These are phyloP conservation scores for Pythium aphanidermatum DNA, from an alignment of 352 stramenopile genomes.

Conservation along the genomic window DNA sequence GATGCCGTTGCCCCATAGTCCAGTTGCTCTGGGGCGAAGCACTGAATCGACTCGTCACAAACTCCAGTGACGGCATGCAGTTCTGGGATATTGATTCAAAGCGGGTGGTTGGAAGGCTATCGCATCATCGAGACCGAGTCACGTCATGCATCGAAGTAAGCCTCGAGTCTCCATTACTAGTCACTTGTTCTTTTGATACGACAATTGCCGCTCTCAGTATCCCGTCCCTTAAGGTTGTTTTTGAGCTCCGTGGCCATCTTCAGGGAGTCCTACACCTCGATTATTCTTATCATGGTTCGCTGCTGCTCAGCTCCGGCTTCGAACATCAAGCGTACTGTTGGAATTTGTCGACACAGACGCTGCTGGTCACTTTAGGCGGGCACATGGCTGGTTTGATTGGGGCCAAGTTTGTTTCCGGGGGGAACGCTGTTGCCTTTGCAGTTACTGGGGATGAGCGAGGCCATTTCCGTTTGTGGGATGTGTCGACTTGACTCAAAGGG, in stretches of 20 bases:
- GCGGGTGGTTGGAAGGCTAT: constrained; percentile 22
- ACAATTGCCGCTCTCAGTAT: constrained; percentile 69
- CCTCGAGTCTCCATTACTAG: constrained; percentile 38
- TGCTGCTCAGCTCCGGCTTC: constrained; percentile 73
- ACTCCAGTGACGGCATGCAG: constrained; percentile 25
- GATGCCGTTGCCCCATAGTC: constrained; percentile 42
- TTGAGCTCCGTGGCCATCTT: constrained; percentile 53
- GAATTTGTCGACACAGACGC: constrained; percentile 38
- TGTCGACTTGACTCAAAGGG: constrained; percentile 44
- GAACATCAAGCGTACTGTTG: constrained; percentile 82
- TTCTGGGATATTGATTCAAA: constrained; percentile 64
- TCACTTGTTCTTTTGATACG: constrained; percentile 72
- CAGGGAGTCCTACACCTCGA: constrained; percentile 64
- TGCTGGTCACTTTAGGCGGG: constrained; percentile 51
- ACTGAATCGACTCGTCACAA: constrained; percentile 33
- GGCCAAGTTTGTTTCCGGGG: constrained; percentile 49
- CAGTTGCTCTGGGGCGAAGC: constrained; percentile 48
- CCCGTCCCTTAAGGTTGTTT: constrained; percentile 35
- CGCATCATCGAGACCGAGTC: constrained; percentile 39
- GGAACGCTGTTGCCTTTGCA: constrained; percentile 14
- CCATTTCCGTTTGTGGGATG: constrained; percentile 77
- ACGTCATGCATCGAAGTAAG: constrained; percentile 53
- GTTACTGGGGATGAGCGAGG: constrained; percentile 68
- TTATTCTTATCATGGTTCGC: constrained; percentile 26
- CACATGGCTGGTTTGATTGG: constrained; percentile 68